phyloP scores from a whole-genome alignment of 176 grass and related monocot genomes.

The Oryza punctata region DNA sequence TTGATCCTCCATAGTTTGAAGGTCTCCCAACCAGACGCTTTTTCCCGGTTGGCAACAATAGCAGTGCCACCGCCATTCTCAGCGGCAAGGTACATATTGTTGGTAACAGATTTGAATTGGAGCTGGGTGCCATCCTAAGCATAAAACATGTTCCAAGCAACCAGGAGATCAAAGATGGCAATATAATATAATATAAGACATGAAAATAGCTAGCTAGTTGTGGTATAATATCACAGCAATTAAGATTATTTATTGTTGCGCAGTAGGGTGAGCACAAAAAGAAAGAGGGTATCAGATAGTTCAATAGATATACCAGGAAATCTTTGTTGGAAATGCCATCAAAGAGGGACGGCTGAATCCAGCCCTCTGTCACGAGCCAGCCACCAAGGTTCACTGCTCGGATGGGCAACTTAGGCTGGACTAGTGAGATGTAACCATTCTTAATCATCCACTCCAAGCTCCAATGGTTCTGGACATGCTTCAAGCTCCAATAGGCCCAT shows the following conservation, averaged over 20 bases:
- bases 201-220: neutral
- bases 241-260: neutral
- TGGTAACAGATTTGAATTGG: neutral
- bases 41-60: neutral
- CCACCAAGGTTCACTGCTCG: neutral
- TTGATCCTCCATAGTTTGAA: neutral
- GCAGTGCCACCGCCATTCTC: neutral
- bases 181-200: neutral
- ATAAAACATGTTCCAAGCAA: neutral
- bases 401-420: neutral
- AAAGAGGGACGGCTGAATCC: neutral
- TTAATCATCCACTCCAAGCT: constrained; percentile 79
- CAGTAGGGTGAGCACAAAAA: neutral
- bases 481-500: constrained; percentile 70
- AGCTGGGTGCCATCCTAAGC: neutral
- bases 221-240: neutral
- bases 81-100: neutral
- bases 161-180: neutral
- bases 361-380: neutral
- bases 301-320: neutral
- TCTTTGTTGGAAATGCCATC: neutral
- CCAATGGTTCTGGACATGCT: constrained; percentile 60
- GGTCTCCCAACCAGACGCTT: neutral
- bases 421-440: constrained; percentile 56
- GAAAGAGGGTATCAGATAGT: neutral